Evolutionary conservation across 106 monocot genomes (phyloP), one percentile per base, ranked within the genome.

Genomic region (Phalaenopsis equestris): DNA sequence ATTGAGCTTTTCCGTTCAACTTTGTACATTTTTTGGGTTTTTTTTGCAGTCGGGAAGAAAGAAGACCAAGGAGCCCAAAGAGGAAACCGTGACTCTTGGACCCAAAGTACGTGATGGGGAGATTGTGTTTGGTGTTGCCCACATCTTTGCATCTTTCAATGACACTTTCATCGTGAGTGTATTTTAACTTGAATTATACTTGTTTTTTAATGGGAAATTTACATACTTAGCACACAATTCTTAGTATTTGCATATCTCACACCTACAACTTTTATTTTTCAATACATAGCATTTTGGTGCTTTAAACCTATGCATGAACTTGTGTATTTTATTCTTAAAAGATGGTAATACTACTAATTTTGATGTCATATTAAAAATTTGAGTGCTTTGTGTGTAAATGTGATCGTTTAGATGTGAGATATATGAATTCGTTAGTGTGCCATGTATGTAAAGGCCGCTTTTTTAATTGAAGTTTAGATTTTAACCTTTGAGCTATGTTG

Each of bases 71-170:
- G 95, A 96, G 85, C 81, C 86, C 39, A 96, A 96, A 84, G 95
- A 96, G 89, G 95, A 96, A 30, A 96, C 91, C 76, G 95, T 96
- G 75, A 93, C 93, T 0, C 88, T 96, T 6, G 93, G 95, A 9
- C 95, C 95, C 0, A 82, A 91, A 4, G 89, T 93, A 5, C 82
- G 95, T 1, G 95, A 96, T 17, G 95, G 93, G 23, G 95, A 96
- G 79, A 79, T 91, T 75, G 95, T 87, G 12, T 96, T 96, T 82
- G 95, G 95, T 17, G 90, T 87, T 73, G 95, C 95, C 1, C 95
- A 96, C 76, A 89, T 96, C 74, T 93, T 93, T 79, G 96, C 96
- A 18, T 96, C 96, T 1, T 96, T 96, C 87, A 93, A 93, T 48
- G 93, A 96, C 79, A 96, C 96, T 42, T 96, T 96, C 75, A 96